Base-by-base conservation (phyloP, 768 basidiomycete species). In the Tulasnella sp. region DNA sequence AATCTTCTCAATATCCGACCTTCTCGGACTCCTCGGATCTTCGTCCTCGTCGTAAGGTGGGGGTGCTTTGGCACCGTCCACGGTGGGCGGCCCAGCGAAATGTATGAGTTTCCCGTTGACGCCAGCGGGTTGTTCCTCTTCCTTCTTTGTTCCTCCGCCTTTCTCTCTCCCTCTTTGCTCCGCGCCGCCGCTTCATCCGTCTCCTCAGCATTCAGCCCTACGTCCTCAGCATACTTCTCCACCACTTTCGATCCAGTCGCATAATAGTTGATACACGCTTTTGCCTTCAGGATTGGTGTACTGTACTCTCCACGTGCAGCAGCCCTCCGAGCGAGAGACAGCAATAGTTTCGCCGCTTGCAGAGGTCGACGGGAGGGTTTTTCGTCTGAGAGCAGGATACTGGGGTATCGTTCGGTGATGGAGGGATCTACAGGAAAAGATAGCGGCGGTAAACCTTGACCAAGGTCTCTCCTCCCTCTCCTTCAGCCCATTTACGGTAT, bases 241-340 rank as follows among this genome's bases (percentile, higher is more conserved):
- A 94, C 94, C 5, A 98, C 90, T 46, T n/a, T 97, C 94, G 68
- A 99, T 89, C 89, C 94, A 99, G 81, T 98, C 95, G 76, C 92
- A 91, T 31, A 99, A 90, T 4, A 99, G 88, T 83, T 98, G 96
- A 83, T 98, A 98, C 0, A 97, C 93, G 80, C 96, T n/a, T 97
- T 86, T 98, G 74, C 94, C 94, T 84, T 98, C 96, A 0, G 94
- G 92, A 80, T 94, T 95, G 19, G 87, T n/a, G n/a, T n/a, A n/a
- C n/a, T 87, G 83, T 98, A 98, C 80, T 92, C 90, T 34, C 96
- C 96, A 56, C 90, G 88, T 0, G n/a, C n/a, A n/a, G 92, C 88
- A 3, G 97, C 95, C 83, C 93, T 93, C 76, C 96, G 89, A 40
- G 95, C 94, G 79, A 99, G 86, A 2, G 90, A 89, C 39, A 99